Conservation (phyloP, 1,139 yeast genomes). For the Yarrowia galli region DNA sequence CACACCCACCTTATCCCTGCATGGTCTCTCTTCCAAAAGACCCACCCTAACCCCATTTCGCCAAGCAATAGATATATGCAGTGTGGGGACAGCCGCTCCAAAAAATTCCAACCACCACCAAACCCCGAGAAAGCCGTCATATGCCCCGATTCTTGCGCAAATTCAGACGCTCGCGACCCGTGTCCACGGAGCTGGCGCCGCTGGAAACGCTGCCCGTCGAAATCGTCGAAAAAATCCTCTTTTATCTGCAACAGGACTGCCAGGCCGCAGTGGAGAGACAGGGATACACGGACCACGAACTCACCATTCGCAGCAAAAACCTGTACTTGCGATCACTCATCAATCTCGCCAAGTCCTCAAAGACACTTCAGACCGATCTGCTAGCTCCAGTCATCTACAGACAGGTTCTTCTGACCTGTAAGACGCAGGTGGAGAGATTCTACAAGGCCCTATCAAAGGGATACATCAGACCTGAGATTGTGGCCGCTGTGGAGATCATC, state of each 20-base stretch:
- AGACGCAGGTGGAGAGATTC: slow-evolving; percentile 22
- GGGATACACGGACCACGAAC: slow-evolving; percentile 23
- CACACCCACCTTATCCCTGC: slow-evolving; percentile 20
- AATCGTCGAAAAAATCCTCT: slow-evolving; percentile 28
- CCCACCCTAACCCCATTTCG: slow-evolving; percentile 18
- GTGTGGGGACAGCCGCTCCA: not conserved
- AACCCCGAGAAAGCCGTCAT: not conserved
- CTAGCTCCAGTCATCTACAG: slow-evolving; percentile 35
- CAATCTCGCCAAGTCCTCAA: slow-evolving; percentile 12
- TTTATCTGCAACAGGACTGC: slow-evolving; percentile 28
- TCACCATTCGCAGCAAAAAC: slow-evolving; percentile 23
- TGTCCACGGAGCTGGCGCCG: slow-evolving; percentile 20
- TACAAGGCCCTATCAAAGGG: slow-evolving; percentile 28
- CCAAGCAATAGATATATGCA: slow-evolving; percentile 16
- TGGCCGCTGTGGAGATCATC: slow-evolving; percentile 21
- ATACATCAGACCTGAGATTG: slow-evolving; percentile 12
- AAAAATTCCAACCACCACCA: not conserved
- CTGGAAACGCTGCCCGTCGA: slow-evolving; percentile 38
- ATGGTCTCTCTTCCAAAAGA: not conserved
- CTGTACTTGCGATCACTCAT: slow-evolving; percentile 18
- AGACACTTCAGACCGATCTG: slow-evolving; percentile 29
- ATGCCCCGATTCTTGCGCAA: slow-evolving; percentile 34
- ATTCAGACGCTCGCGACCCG: slow-evolving; percentile 18
- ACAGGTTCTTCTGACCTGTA: slow-evolving; percentile 26
- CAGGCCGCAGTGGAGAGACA: not conserved